Evolutionary conservation across 2,329 filamentous ascomycete species (phyloP), one percentile per base, ranked within the genome.

Genomic region (Didymella exigua): DNA sequence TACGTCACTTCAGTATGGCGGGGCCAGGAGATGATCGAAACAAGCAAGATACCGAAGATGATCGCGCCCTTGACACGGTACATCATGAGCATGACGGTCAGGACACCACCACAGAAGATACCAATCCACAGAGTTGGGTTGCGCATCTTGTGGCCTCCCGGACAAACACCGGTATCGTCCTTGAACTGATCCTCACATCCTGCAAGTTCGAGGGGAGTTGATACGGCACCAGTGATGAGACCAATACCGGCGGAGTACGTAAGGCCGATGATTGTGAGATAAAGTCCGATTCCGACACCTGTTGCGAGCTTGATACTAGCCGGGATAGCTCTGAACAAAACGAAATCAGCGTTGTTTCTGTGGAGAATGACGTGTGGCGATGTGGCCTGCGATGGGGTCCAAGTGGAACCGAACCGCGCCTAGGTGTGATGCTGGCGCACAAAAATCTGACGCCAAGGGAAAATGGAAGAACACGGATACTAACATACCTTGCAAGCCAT

Each of bases 1-100:
- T 89, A 91, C 5, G 91, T 93, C 52, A 96, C 87, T 0, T 82
- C 73, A 0, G 91, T 93, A 16, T 80, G 78, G 21, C 91, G 85
- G 0, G 91, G 91, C 91, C 91, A 96, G 8, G 90, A 96, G 73
- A 95, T 91, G 75, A 96, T 88, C 60, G 88, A 91, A 52, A 96
- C 91, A 23, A 96, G 84, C 23, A 93, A 73, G 60, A 96, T 95
- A 31, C 91, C 91, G 30, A 85, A 83, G 66, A 96, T 92, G 66
- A 96, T 89, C 52, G 91, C 91, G 54, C 91, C 91, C 77, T 93
- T 93, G 75, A 96, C 85, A 18, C 90, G 87, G 75, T 91, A 96
- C 79, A 93, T 84, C 87, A 93, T 89, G 49, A 96, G 78, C 61
- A 95, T 78, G 27, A 88, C 87, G 1, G 91, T 96, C 43, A 96